These are phyloP conservation scores for Sequoia sempervirens DNA, from an alignment of 75 land plant species.

Conservation along the genomic window DNA sequence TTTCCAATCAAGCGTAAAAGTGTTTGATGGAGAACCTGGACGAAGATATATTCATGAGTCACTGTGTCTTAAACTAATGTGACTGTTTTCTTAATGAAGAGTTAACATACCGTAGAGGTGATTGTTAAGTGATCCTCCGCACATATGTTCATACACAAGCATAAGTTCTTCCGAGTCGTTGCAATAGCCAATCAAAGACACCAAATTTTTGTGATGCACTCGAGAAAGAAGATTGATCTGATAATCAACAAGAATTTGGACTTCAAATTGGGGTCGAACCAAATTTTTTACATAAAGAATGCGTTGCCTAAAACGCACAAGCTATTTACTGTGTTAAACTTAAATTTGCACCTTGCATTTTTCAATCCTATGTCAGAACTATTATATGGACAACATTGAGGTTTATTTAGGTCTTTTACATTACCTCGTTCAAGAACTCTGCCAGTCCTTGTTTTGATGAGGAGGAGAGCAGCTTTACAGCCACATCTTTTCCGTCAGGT, in stretches of 20 bases:
- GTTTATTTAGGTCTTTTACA: background rate
- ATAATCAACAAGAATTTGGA: background rate
- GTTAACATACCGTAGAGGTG: background rate
- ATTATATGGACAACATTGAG: background rate
- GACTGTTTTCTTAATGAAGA: background rate
- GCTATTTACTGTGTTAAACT: no score
- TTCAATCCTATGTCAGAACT: background rate
- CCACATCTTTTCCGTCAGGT: background rate
- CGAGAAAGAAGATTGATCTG: slow-evolving; percentile 30
- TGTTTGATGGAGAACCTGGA: background rate
- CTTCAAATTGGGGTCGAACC: background rate
- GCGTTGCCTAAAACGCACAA: no score
- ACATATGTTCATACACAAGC: background rate
- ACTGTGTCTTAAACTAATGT: background rate
- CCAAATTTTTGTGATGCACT: slow-evolving; percentile 26
- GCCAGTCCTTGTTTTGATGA: background rate
- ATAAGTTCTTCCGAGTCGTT: slow-evolving; percentile 6
- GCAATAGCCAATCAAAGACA: slow-evolving; percentile 26
- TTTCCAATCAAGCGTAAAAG: background rate
- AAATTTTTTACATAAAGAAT: no score
- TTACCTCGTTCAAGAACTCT: slow-evolving; percentile 2
- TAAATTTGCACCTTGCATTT: no score
- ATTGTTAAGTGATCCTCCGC: background rate
- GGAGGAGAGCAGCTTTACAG: background rate
- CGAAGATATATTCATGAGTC: background rate